These are phyloP conservation scores for Neolentinus lepideus DNA, from an alignment of 1,284 basidiomycete genomes.

Conservation along the genomic window DNA sequence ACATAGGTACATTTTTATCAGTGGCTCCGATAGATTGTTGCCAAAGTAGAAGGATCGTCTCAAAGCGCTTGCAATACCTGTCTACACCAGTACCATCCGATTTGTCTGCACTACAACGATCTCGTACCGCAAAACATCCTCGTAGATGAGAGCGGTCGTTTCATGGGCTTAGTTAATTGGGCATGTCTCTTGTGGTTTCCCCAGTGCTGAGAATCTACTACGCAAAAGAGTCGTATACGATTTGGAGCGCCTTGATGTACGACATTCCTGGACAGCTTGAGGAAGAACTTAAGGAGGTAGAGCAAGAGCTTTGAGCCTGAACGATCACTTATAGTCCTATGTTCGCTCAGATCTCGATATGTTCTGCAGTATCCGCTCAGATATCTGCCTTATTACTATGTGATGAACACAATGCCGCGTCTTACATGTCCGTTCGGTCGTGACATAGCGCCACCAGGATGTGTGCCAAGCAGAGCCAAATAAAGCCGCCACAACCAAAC, in stretches of 20 bases:
- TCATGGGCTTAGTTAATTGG: conserved; percentile 7
- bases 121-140: conserved; percentile 5
- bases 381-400: no score
- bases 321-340: background rate
- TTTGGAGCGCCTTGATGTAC: background rate
- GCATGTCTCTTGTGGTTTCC: conserved; percentile 2
- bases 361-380: no score
- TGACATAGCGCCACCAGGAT: no score
- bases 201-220: background rate
- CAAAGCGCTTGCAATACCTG: background rate
- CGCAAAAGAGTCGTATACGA: background rate
- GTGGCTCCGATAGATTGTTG: background rate
- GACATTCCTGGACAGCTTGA: background rate
- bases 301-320: background rate
- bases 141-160: conserved; percentile 3
- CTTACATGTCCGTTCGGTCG: no score
- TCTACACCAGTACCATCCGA: background rate
- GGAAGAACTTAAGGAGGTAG: background rate
- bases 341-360: no score
- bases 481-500: no score
- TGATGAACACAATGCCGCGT: no score
- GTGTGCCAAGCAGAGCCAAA: no score
- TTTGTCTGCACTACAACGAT: conserved; percentile 4
- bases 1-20: background rate
- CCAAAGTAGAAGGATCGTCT: background rate